Evolutionary conservation across 2,329 filamentous ascomycete genomes (phyloP), one percentile per base, ranked within the genome.

Genomic region (Chrysoporthe deuterocubensis): DNA sequence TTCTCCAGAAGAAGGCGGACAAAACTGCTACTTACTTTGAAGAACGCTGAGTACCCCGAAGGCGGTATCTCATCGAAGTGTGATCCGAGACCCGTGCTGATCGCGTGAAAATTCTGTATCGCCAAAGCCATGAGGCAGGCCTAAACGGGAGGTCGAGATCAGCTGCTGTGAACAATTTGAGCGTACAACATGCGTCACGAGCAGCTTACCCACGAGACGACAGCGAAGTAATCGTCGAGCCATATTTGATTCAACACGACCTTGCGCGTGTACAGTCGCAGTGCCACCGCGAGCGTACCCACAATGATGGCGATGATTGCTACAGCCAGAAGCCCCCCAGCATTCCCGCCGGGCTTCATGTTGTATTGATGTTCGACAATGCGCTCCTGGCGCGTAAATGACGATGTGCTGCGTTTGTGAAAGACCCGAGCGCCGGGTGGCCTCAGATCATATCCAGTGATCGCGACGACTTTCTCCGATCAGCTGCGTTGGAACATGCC

Each of bases 121-220:
- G 56, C 44, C 40, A 65, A 8, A 13, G 58, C 66, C 64, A 71
- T 68, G 8, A 71, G 54, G 42, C 68, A 65, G 58, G 69, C 66
- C 57, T 64, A 59, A 37, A 43, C 8, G 54, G 54, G 58, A 63
- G 62, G 34, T 26, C 21, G 60, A 52, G 14, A 67, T 54, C 9
- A 69, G 32, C 50, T 61, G 16, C 5, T 34, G 14, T 42, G n/a
- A 64, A 16, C 46, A 14, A 21, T 5, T n/a, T 21, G 42, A 13
- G 14, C 13, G 7, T 16, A n/a, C 8, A 34, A 26, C 26, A 48
- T 7, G 26, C 26, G 18, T 40, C 11, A 54, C n/a, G 18, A 5
- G 3, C n/a, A 26, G 43, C 75, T 71, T 70, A 82, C 81, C 71
- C 79, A 82, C 9, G 81, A 81, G 40, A 79, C 62, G 5, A 82